Conservation (phyloP, 1,284 basidiomycete genomes). For the Ceratobasidium papillatum region DNA sequence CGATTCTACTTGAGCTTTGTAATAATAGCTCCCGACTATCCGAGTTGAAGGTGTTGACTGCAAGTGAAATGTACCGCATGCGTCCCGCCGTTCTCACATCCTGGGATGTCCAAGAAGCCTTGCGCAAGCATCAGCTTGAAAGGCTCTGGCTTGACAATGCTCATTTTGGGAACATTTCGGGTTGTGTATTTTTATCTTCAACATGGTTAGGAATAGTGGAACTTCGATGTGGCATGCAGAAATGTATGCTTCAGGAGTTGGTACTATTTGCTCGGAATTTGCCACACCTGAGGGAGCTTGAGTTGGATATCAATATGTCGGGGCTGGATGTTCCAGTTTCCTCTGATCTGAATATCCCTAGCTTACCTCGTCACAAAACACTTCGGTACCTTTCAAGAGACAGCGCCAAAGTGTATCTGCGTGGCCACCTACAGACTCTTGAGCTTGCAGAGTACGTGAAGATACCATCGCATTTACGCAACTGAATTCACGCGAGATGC, state of each 20-base stretch:
- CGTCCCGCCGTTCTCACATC: background rate
- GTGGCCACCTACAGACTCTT: background rate
- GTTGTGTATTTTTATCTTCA: background rate
- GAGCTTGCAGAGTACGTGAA: background rate
- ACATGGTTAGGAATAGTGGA: background rate
- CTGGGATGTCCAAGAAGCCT: background rate
- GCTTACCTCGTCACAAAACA: background rate
- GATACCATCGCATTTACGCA: no score
- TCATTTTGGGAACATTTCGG: background rate
- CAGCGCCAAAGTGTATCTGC: background rate
- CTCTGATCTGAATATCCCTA: background rate
- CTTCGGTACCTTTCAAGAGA: background rate
- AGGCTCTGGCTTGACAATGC: background rate
- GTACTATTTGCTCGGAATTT: background rate
- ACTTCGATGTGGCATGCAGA: background rate
- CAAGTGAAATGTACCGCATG: background rate
- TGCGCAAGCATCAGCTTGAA: background rate
- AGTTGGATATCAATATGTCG: background rate
- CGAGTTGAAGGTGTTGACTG: background rate
- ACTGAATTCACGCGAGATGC: no score
- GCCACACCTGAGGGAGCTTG: background rate
- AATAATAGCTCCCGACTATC: background rate
- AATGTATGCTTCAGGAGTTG: background rate
- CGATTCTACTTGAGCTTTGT: background rate
- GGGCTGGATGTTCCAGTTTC: background rate